Percentiles rank a stretch among this genome's conserved stretches.
These are phyloP conservation scores for Mortierella sp. DNA, from an alignment of 371 early-diverging fungal species.

Conservation along the genomic window DNA sequence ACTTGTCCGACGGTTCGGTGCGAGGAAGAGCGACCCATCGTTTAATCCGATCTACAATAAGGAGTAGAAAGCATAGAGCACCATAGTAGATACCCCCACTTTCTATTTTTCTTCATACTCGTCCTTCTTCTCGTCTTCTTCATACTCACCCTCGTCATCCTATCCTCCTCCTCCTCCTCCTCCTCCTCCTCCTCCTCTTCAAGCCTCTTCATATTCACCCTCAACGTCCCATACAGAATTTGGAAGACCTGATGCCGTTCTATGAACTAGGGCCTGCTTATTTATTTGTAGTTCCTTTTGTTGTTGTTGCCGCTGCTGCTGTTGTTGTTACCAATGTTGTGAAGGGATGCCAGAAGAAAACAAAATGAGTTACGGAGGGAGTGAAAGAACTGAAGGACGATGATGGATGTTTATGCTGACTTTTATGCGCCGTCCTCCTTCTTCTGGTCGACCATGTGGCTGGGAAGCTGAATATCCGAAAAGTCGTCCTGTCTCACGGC, in stretches of 20 bases:
- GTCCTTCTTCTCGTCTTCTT: background rate
- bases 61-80: background rate
- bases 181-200: background rate
- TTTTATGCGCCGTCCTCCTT: slow-evolving; percentile 21
- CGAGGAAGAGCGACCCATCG: background rate
- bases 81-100: background rate
- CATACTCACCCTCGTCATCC: too few species aligned
- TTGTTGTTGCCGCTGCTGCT: too few species aligned
- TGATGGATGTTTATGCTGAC: background rate
- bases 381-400: background rate
- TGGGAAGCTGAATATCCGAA: slow-evolving; percentile 54
- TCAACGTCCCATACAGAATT: background rate
- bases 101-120: background rate
- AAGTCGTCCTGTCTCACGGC: slow-evolving; percentile 57
- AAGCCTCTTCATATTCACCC: too few species aligned
- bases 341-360: background rate
- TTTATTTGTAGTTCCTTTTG: too few species aligned
- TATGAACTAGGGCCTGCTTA: too few species aligned
- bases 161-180: background rate
- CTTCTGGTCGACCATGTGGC: slow-evolving; percentile 36
- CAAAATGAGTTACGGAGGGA: background rate
- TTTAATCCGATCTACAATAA: background rate
- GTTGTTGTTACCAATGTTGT: background rate
- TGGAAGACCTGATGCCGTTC: too few species aligned
- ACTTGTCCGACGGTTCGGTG: background rate